These are phyloP conservation scores for Scutellaria barbata DNA, from an alignment of 257 asterid species.

Conservation along the genomic window DNA sequence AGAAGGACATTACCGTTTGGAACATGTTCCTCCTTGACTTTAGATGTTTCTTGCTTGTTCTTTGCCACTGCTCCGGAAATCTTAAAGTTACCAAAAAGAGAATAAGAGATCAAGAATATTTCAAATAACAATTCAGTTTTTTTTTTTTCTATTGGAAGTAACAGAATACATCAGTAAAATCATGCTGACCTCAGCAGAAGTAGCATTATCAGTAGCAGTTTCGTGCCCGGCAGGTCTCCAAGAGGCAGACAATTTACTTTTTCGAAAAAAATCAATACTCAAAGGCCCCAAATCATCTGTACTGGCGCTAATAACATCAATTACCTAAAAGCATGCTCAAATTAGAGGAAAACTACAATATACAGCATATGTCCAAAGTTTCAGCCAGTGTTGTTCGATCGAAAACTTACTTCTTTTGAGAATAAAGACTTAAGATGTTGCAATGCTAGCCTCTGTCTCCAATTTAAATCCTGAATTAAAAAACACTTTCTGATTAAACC, in stretches of 20 bases:
- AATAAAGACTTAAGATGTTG: constrained; percentile 67
- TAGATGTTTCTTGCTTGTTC: constrained; percentile 51
- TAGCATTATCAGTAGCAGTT: constrained; percentile 41
- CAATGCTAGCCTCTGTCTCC: constrained; percentile 75
- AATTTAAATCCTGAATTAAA: constrained; percentile 58
- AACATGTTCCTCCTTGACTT: constrained; percentile 48
- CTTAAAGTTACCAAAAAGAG: constrained; percentile 43
- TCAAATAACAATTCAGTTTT: constrained; percentile 25
- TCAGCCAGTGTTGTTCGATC: constrained; percentile 12
- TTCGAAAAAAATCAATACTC: constrained; percentile 67
- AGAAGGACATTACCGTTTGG: constrained; percentile 53
- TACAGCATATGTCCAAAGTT: constrained; percentile 1
- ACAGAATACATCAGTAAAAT: constrained; percentile 14
- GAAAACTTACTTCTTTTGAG: constrained; percentile 60
- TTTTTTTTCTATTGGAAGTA: constrained; percentile 15
- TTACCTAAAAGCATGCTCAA: constrained; percentile 53
- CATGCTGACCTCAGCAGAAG: constrained; percentile 60
- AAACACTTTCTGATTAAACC: constrained; percentile 26
- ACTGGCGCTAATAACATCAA: constrained; percentile 70
- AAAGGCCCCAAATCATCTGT: constrained; percentile 79
- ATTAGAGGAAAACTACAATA: constrained; percentile 29
- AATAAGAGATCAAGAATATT: constrained; percentile 39
- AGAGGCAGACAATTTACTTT: constrained; percentile 71
- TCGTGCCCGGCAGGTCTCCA: constrained; percentile 66
- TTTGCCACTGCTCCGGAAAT: constrained; percentile 41